These are phyloP conservation scores for Cryphonectria radicalis DNA, from an alignment of 2,329 filamentous ascomycete species.

Conservation along the genomic window DNA sequence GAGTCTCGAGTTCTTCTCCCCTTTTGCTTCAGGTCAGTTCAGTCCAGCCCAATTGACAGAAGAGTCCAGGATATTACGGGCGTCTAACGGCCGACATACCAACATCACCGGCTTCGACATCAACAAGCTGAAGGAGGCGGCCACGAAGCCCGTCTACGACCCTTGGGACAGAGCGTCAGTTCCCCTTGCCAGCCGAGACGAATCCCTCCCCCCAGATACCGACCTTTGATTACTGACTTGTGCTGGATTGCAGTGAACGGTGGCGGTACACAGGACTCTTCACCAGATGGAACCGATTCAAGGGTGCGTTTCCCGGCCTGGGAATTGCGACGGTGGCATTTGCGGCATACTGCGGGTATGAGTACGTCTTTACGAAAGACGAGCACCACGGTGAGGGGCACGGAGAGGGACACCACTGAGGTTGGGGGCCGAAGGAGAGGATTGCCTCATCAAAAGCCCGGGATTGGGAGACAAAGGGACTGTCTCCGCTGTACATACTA, in stretches of 20 bases:
- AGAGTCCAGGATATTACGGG: slow-evolving; percentile 53
- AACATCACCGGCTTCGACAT: slow-evolving; percentile 94
- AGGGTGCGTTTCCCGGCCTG: slow-evolving; percentile 82
- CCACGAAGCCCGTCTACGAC: slow-evolving; percentile 66
- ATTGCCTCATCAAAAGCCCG: not conserved
- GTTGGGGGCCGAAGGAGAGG: not conserved
- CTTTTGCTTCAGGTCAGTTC: not conserved
- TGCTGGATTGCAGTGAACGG: slow-evolving; percentile 69
- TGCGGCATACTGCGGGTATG: slow-evolving; percentile 84
- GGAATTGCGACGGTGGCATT: slow-evolving; percentile 94
- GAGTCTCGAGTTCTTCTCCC: slow-evolving; percentile 13
- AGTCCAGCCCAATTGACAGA: slow-evolving; percentile 16
- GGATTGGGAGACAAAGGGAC: slow-evolving; percentile 1
- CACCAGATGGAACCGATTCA: slow-evolving; percentile 87
- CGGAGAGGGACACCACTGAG: slow-evolving; percentile 62
- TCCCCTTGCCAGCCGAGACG: not conserved
- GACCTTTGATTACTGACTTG: slow-evolving; percentile 12
- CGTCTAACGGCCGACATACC: slow-evolving; percentile 57
- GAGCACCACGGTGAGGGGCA: slow-evolving; percentile 62
- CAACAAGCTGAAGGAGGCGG: slow-evolving; percentile 74
- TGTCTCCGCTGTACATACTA: slow-evolving; percentile 24
- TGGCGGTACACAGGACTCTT: slow-evolving; percentile 94
- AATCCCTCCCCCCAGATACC: not conserved
- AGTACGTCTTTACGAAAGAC: slow-evolving; percentile 83
- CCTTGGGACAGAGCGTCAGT: slow-evolving; percentile 70